Base-by-base conservation (phyloP, 371 early-diverging fungal genomes). In the Massospora cicadina region DNA sequence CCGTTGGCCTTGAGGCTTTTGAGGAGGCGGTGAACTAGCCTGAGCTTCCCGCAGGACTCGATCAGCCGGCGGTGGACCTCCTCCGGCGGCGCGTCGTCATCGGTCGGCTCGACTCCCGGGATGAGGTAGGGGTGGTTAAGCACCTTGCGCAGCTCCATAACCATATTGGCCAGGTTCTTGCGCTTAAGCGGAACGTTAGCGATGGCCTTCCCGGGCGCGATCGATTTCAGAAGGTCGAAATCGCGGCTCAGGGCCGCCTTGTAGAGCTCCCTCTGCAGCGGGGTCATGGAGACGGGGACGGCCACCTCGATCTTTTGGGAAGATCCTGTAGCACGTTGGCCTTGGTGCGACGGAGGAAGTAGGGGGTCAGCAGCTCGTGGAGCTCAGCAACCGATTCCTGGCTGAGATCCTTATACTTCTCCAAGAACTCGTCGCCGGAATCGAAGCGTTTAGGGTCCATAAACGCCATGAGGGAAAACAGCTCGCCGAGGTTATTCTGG, bases 41-140 rank as follows among this genome's bases (percentile, higher is more conserved):
- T 78, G 92, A 99, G 88, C 71, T 97, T 95, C 98, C 0, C 97
- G 29, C 17, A 60, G 3, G 27, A 23, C 0, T 24, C 26, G 29
- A 65, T 56, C 12, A 54, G 43, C 24, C 25, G 28, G 3, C 12
- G 55, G 25, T 27, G 1, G 10, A 10, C 27, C 57, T 2, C 54
- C 28, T 5, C 17, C n/a, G 67, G 70, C 65, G 67, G 69, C 53
- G 23, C 61, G 21, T 2, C 30, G 12, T 33, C 13, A 61, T 61
- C 17, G 10, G 57, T 32, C 24, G 90, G 89, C 73, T 95, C 99
- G 21, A 99, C 99, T 29, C 99, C 98, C 65, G 90, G 93, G 72
- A 99, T 96, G 2, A 99, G 82, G 71, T 98, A 99, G 7, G 99
- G 99, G 72, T 99, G 99, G 68, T 98, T 99, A 72, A 99, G 98